A percentile compares a stretch with the other conserved stretches of the same genome.
Evolutionary conservation across 108 stramenopile species (phyloP).

Genomic region (Discostella stelligeroides): DNA sequence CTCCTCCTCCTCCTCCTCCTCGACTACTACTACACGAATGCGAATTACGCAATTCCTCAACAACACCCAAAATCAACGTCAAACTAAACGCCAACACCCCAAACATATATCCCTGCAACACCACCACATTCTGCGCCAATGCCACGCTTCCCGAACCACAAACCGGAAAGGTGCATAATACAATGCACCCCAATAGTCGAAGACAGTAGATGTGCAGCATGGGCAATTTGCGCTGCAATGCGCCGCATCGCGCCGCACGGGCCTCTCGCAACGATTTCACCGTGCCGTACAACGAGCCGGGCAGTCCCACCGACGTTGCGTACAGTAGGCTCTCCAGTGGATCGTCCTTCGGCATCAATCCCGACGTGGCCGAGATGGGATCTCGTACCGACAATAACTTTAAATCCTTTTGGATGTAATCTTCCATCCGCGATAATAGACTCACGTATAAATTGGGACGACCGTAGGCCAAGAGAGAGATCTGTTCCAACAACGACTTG

Average conservation of each 20-base stretch:
- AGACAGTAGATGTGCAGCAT: constrained; percentile 43
- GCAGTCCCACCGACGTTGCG: constrained; percentile 56
- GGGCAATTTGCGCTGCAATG: constrained; percentile 56
- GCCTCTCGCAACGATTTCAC: constrained; percentile 51
- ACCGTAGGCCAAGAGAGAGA: constrained; percentile 47
- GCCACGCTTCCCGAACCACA: constrained; percentile 52
- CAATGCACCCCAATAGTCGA: constrained; percentile 40
- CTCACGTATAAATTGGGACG: constrained; percentile 30
- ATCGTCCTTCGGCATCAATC: constrained; percentile 54
- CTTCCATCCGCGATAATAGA: constrained; percentile 40
- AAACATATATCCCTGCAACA: constrained; percentile 52
- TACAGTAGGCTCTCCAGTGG: constrained; percentile 56
- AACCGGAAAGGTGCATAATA: constrained; percentile 46
- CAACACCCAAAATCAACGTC: constrained; percentile 46
- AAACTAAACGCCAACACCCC: constrained; percentile 52
- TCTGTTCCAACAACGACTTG: constrained; percentile 56
- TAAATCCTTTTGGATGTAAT: constrained; percentile 53
- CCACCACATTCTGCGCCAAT: constrained; percentile 43
- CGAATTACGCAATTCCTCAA: constrained; percentile 50
- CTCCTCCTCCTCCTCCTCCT: too few species aligned
- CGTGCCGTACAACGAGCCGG: constrained; percentile 49
- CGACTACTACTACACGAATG: too few species aligned
- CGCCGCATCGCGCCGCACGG: constrained; percentile 48
- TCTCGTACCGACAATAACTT: constrained; percentile 34
- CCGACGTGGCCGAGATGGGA: constrained; percentile 35